Conservation (phyloP, 2,329 filamentous ascomycete species). For the Ophiostoma piceae region DNA sequence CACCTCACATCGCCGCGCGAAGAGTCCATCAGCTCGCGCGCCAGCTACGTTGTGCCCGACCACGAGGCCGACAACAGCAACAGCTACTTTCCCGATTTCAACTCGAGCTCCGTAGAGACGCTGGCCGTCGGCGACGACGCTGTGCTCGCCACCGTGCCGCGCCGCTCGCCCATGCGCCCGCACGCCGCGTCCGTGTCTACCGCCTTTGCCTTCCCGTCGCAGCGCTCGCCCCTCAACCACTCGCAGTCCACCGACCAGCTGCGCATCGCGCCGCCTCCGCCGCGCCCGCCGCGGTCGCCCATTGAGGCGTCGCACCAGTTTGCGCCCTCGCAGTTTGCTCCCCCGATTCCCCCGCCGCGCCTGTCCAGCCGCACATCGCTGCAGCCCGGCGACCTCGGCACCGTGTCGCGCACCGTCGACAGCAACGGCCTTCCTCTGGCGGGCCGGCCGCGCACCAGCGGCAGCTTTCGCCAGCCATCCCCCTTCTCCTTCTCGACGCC, state of each 20-base stretch:
- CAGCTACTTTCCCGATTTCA: slow-evolving; percentile 44
- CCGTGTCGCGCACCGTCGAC: slow-evolving; percentile 26
- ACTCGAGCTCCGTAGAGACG: slow-evolving; percentile 32
- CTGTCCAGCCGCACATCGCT: slow-evolving; percentile 51
- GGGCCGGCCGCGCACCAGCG: slow-evolving; percentile 37
- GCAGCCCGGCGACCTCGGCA: slow-evolving; percentile 42
- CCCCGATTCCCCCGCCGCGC: slow-evolving; percentile 48
- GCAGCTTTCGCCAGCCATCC: slow-evolving; percentile 39
- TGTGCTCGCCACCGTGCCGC: slow-evolving; percentile 23
- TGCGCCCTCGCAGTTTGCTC: slow-evolving; percentile 38
- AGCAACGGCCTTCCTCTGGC: neutral
- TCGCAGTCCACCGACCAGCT: slow-evolving; percentile 48
- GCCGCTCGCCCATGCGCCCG: slow-evolving; percentile 32
- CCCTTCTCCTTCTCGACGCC: slow-evolving; percentile 13
- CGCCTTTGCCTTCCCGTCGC: neutral
- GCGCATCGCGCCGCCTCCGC: slow-evolving; percentile 37
- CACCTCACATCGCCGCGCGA: slow-evolving; percentile 56
- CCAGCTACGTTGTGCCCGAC: neutral
- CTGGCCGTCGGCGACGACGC: slow-evolving; percentile 28
- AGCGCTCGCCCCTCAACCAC: slow-evolving; percentile 39
- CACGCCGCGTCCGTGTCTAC: slow-evolving; percentile 30
- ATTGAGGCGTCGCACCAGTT: slow-evolving; percentile 33
- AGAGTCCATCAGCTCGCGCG: slow-evolving; percentile 32
- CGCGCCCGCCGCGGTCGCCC: slow-evolving; percentile 48
- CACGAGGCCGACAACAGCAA: slow-evolving; percentile 33